phyloP scores from a whole-genome alignment of 2,329 filamentous ascomycete genomes.

The Clarireedia sp. region DNA sequence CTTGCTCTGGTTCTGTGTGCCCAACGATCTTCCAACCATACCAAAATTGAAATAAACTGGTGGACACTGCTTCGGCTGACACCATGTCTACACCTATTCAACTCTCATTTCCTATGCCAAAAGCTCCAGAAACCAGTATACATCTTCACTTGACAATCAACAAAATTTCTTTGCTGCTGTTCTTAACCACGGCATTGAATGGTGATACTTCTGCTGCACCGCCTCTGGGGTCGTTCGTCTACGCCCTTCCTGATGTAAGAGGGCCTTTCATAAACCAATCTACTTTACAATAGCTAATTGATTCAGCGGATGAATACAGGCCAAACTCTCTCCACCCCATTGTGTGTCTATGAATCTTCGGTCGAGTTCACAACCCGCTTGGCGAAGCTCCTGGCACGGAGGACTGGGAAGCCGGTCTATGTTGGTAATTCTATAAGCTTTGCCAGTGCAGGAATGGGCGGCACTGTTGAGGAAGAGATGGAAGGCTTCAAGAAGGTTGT shows the following conservation, averaged over 20 bases:
- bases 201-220: constrained; percentile 44
- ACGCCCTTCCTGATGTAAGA: constrained; percentile 80
- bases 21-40: neutral
- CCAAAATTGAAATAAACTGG: neutral
- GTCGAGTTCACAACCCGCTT: constrained; percentile 82
- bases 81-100: constrained; percentile 27
- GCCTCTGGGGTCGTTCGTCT: constrained; percentile 82
- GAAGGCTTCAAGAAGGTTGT: constrained; percentile 73
- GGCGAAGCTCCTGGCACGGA: constrained; percentile 74
- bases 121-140: constrained; percentile 51
- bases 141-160: constrained; percentile 52
- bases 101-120: constrained; percentile 53
- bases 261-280: neutral
- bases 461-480: constrained; percentile 88
- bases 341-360: constrained; percentile 68
- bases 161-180: constrained; percentile 50
- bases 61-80: neutral
- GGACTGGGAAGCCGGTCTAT: constrained; percentile 69
- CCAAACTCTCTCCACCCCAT: constrained; percentile 66
- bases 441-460: constrained; percentile 63
- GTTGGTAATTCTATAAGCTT: constrained; percentile 84
- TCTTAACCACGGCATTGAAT: constrained; percentile 49
- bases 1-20: no score
- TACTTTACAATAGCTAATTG: constrained; percentile 13
- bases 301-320: constrained; percentile 33